Evolutionary conservation across 2,329 filamentous ascomycete species (phyloP), one percentile per base, ranked within the genome.

Genomic region (Paraphoma chrysanthemicola): DNA sequence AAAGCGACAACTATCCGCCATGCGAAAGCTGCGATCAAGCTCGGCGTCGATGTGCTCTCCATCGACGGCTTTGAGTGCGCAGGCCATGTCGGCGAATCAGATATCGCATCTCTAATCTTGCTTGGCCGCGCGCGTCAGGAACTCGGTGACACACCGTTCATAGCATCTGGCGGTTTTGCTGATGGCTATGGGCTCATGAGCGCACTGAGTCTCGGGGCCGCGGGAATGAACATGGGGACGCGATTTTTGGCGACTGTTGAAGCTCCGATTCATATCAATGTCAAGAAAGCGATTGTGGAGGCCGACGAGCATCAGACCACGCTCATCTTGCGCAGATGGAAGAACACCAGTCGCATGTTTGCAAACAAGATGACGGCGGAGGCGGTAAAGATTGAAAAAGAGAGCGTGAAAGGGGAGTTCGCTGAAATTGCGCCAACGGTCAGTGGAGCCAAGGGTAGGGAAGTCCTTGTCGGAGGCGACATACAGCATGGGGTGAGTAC

Each of bases 21-120:
- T 76, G 95, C 95, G 17, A 87, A 92, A 77, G 93, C 90, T 64
- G 95, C 95, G 47, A 85, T 96, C 56, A 97, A 96, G 79, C 88
- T 98, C 39, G 95, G 95, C 62, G 95, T 97, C 4, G 95, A 99
- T 78, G 98, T 99, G 79, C 81, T 99, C 55, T 93, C 90, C 65
- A 98, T 99, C 68, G 95, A 99, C 75, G 95, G 95, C 42, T 98
- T 99, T 75, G 95, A 99, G 79, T 99, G 95, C 80, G 95, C 93
- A 43, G 95, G 88, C 64, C 91, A 95, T 81, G 91, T 95, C 52
- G 91, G 91, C 74, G 91, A 95, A 82, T 88, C 85, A 57, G 92
- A 95, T 78, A 93, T 95, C 68, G 93, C 91, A 57, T 95, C 95
- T 80, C 92, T 95, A 76, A 93, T 95, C 71, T 86, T 99, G 18